Percentiles rank a stretch among this genome's conserved stretches.
Conservation (phyloP, 805 yeast genomes). For the Candida chilensis region DNA sequence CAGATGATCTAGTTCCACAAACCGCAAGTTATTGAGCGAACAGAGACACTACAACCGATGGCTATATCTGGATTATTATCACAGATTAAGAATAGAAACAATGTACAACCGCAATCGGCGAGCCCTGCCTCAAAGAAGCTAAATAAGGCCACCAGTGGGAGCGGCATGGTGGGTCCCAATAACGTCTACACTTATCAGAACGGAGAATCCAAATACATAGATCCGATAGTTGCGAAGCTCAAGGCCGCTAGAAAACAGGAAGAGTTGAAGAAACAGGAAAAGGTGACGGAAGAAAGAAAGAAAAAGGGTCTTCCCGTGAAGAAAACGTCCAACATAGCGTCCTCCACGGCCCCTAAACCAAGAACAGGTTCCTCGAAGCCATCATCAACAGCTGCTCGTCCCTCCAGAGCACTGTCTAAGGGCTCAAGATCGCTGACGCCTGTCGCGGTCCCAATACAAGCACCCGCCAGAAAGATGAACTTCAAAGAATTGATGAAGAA, state of each 20-base stretch:
- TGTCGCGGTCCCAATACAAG: conserved; percentile 1
- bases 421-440: conserved; percentile 1
- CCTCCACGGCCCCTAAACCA: conserved; percentile 2
- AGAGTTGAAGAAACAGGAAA: conserved; percentile 25
- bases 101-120: neutral
- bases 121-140: neutral
- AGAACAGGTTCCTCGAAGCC: conserved; percentile 4
- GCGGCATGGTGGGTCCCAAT: neutral
- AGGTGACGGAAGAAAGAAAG: conserved; percentile 20
- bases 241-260: conserved; percentile 61
- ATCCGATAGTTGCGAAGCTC: conserved; percentile 63
- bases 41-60: no score
- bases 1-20: no score
- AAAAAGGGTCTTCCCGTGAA: conserved; percentile 21
- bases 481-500: conserved; percentile 63
- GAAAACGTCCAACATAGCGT: conserved; percentile 6
- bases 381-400: conserved; percentile 4
- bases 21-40: no score
- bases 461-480: conserved; percentile 35
- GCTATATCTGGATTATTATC: no score
- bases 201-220: conserved; percentile 23
- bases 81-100: no score
- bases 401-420: neutral
- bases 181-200: neutral
- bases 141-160: neutral